Percentiles rank a stretch among this genome's conserved stretches.
These are phyloP conservation scores for Kwoniella dendrophila DNA, from an alignment of 768 basidiomycete genomes.

Conservation along the genomic window DNA sequence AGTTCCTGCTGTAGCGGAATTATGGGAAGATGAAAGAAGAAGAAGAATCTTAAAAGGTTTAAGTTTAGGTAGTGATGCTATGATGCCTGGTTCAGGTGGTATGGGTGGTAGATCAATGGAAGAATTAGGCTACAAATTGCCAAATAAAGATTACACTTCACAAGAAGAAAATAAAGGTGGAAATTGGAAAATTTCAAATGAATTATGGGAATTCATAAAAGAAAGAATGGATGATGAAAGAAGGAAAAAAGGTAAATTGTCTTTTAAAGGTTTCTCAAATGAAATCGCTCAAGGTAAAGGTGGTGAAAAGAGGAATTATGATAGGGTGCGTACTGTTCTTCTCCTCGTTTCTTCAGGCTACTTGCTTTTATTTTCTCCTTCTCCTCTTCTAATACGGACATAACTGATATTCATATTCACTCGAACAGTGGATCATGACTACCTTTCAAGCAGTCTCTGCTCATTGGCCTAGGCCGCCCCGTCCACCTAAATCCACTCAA, in stretches of 20 bases:
- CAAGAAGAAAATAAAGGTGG: slow-evolving; percentile 68
- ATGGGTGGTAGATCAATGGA: slow-evolving; percentile 41
- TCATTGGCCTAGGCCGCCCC: slow-evolving; percentile 63
- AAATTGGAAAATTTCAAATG: slow-evolving; percentile 60
- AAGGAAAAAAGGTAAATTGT: slow-evolving; percentile 47
- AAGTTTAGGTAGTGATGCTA: slow-evolving; percentile 66
- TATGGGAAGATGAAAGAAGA: slow-evolving; percentile 94
- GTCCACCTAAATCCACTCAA: slow-evolving; percentile 37
- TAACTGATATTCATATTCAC: neutral
- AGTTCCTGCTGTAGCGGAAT: slow-evolving; percentile 82
- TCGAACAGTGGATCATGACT: slow-evolving; percentile 76
- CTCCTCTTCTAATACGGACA: neutral
- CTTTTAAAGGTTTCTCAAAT: slow-evolving; percentile 43
- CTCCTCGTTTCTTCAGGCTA: neutral
- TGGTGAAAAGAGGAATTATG: slow-evolving; percentile 48
- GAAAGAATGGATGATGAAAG: slow-evolving; percentile 64
- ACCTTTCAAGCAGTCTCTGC: slow-evolving; percentile 88
- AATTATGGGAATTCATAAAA: slow-evolving; percentile 74
- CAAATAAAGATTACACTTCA: slow-evolving; percentile 58
- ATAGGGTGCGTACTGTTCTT: slow-evolving; percentile 37
- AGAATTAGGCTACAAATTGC: slow-evolving; percentile 47
- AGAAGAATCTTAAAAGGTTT: slow-evolving; percentile 71
- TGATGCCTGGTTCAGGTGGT: slow-evolving; percentile 70
- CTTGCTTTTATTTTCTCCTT: neutral
- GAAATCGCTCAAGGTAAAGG: slow-evolving; percentile 36